These are phyloP conservation scores for Kwoniella shivajii DNA, from an alignment of 1,284 basidiomycete species.

Conservation along the genomic window DNA sequence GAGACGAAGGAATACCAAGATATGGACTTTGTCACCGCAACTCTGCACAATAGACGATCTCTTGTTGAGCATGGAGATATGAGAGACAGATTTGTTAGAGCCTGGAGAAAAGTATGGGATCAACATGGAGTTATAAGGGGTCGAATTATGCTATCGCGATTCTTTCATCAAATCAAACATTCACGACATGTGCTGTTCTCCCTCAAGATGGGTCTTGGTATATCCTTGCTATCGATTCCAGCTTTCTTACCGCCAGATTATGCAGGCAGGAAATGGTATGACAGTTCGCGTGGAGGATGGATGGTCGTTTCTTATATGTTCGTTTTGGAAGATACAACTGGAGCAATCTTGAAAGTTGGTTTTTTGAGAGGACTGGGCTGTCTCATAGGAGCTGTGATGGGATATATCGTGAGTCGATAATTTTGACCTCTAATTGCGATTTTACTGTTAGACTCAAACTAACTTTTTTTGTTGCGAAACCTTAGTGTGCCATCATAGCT, in stretches of 20 bases:
- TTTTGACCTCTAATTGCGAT: not conserved
- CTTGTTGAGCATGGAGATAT: not conserved
- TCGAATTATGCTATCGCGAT: slow-evolving; percentile 41
- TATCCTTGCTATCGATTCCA: slow-evolving; percentile 54
- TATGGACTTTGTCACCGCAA: slow-evolving; percentile 34
- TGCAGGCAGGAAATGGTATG: slow-evolving; percentile 52
- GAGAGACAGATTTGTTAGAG: slow-evolving; percentile 9
- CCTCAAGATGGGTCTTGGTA: slow-evolving; percentile 55
- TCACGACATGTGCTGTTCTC: slow-evolving; percentile 55
- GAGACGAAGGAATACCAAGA: slow-evolving; percentile 23
- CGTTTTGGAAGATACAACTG: slow-evolving; percentile 57
- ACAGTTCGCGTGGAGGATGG: slow-evolving; percentile 52
- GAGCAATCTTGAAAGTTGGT: slow-evolving; percentile 55
- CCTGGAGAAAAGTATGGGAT: slow-evolving; percentile 47
- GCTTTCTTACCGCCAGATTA: slow-evolving; percentile 46
- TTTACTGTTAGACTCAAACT: too few species aligned
- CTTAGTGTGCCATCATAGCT: slow-evolving; percentile 52
- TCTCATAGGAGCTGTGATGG: slow-evolving; percentile 53
- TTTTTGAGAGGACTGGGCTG: slow-evolving; percentile 56
- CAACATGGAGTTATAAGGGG: slow-evolving; percentile 29
- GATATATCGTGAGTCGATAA: slow-evolving; percentile 45
- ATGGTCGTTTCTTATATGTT: slow-evolving; percentile 55
- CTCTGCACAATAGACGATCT: slow-evolving; percentile 13
- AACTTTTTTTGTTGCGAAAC: not conserved
- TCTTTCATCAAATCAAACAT: slow-evolving; percentile 42